Base-by-base conservation (phyloP, 2,329 filamentous ascomycete genomes). In the Sarocladium kiliense region DNA sequence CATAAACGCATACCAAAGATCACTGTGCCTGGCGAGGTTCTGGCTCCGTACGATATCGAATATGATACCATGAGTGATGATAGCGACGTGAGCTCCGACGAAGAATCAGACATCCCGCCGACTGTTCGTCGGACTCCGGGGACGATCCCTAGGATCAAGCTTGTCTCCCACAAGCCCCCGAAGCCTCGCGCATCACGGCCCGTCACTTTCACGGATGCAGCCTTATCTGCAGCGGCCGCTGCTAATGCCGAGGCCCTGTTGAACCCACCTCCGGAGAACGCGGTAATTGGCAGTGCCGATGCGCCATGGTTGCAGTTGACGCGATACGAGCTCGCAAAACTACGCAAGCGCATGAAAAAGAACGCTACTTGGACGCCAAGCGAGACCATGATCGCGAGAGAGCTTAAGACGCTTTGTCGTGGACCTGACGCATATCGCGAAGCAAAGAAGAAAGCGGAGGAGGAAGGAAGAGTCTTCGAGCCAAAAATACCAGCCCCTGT, bases 331-430 rank as follows among this genome's bases (percentile, higher is more conserved):
- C 74, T 88, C 47, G 84, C 84, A 1, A 80, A 84, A 59, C 76
- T 94, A 7, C 78, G 89, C 58, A 94, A 94, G 71, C 80, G 87
- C 18, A 94, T 94, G 89, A 94, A 94, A 79, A 94, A 94, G 77
- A 94, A 94, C 64, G 87, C 89, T 0, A 86, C 89, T 3, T 94
- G 89, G 89, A 85, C 83, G 2, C 89, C 89, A 0, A 92, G 88
- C 59, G 87, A 90, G 62, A 92, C 89, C 0, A 94, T 94, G 89
- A 89, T 93, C 59, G 82, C 87, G 16, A 79, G 89, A 27, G 89
- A 93, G 69, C 79, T 94, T 1, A 88, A 88, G 66, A 76, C 77
- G 19, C 78, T 90, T 18, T 85, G 85, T 1, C 84, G 89, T 44
- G 85, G 85, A 2, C 77, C 82, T 16, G 84, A 86, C 54, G 81